Evolutionary conservation across 2,329 filamentous ascomycete genomes (phyloP), one percentile per base, ranked within the genome.

Genomic region (Chaetomiaceae sp.): DNA sequence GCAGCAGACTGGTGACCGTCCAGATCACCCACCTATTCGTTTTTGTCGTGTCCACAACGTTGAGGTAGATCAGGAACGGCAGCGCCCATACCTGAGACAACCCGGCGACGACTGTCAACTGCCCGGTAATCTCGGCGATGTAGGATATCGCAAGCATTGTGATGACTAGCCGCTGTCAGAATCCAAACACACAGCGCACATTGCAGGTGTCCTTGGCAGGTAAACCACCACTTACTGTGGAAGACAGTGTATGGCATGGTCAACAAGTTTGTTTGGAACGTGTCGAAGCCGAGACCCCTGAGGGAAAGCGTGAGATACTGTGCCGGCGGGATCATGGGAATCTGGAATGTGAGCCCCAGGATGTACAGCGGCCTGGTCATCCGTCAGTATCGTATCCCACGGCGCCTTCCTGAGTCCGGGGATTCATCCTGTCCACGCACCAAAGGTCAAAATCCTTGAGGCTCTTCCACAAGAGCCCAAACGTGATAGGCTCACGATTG

Each of bases 181-280:
- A 47, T 40, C 38, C 16, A 35, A 21, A n/a, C 19, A 5, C 13
- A 17, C n/a, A n/a, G n/a, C n/a, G n/a, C n/a, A n/a, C n/a, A n/a
- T n/a, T n/a, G n/a, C n/a, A n/a, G n/a, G n/a, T n/a, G n/a, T n/a
- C n/a, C n/a, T n/a, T n/a, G n/a, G n/a, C n/a, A n/a, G n/a, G n/a
- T 8, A 3, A 10, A 5, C 4, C 12, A 20, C 8, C 6, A 48
- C 57, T 50, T 54, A 63, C 63, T 68, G 49, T 66, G 66, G 9
- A 55, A 44, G 38, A 72, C 65, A 0, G 66, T 69, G 38, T 70
- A 73, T 0, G 79, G 77, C n/a, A 86, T 85, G 2, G 77, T 75
- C 7, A 87, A 72, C 30, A 87, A 63, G 60, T 85, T 87, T 2
- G 81, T 74, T 19, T 79, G 67, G 63, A 87, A 83, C 2, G 77